Conservation (phyloP, 2,329 filamentous ascomycete genomes). For the Aquanectria penicillioides region DNA sequence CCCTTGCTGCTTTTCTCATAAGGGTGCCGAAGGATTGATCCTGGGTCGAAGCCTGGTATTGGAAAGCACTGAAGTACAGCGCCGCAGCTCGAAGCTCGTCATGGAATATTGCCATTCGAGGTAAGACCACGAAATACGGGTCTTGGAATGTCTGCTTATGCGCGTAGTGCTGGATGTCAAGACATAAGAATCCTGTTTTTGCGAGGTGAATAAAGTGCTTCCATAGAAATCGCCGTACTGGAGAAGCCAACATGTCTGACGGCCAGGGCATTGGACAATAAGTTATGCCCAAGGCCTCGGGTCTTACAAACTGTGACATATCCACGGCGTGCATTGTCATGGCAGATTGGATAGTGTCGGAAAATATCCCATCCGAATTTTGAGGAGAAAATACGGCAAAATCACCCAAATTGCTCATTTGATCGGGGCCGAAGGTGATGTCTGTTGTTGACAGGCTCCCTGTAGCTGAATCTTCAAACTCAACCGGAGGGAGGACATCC, state of each 20-base stretch:
- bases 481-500: too few species aligned
- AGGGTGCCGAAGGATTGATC: constrained; percentile 11
- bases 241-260: constrained; percentile 28
- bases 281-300: too few species aligned
- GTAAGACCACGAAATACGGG: constrained; percentile 23
- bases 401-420: too few species aligned
- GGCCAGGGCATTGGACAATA: constrained; percentile 33
- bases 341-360: too few species aligned
- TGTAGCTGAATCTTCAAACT: too few species aligned
- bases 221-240: constrained; percentile 29
- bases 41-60: constrained; percentile 21
- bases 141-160: constrained; percentile 29
- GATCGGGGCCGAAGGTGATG: too few species aligned
- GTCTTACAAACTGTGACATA: too few species aligned
- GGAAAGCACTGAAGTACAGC: constrained; percentile 24
- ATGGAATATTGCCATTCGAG: constrained; percentile 25
- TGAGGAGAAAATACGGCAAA: too few species aligned
- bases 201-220: constrained; percentile 24
- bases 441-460: too few species aligned
- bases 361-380: too few species aligned
- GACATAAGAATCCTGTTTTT: constrained; percentile 24
- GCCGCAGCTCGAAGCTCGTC: constrained; percentile 20
- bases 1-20: constrained; percentile 1
- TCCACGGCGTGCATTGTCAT: too few species aligned
- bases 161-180: constrained; percentile 26